phyloP scores from a whole-genome alignment of 345 rosid genomes.

The Cardamine chenopodiifolia region DNA sequence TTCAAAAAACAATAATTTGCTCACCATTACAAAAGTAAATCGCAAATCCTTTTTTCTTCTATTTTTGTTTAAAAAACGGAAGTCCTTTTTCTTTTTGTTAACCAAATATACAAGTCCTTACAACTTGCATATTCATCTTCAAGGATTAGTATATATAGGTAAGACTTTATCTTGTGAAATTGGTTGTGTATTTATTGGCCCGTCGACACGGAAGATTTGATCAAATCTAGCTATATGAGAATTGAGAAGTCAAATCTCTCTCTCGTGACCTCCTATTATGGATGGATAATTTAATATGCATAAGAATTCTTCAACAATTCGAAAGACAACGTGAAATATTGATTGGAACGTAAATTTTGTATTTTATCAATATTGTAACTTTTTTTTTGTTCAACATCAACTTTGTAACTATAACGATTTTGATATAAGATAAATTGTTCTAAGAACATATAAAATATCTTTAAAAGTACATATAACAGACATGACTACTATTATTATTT shows the following conservation, averaged over 20 bases:
- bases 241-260: constrained; percentile 29
- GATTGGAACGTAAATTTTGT: not conserved
- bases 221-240: constrained; percentile 31
- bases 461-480: not conserved
- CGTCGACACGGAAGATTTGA: constrained; percentile 5
- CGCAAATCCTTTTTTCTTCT: no score
- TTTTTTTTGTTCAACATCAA: no score
- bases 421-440: not conserved
- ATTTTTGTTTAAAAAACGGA: no score
- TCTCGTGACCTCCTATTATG: constrained; percentile 33
- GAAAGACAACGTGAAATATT: constrained; percentile 3
- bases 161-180: constrained; percentile 23
- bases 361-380: not conserved
- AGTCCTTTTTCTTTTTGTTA: no score
- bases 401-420: not conserved
- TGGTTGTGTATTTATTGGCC: constrained; percentile 33
- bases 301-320: constrained; percentile 1
- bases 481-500: not conserved
- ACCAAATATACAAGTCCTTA: not conserved
- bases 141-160: constrained; percentile 13
- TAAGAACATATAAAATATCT: not conserved
- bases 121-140: constrained; percentile 14
- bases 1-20: not conserved
- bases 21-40: not conserved
- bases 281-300: not conserved